Percentiles rank a stretch among this genome's conserved stretches.
Conservation (phyloP, 108 stramenopile genomes). For the Skeletonema costatum region DNA sequence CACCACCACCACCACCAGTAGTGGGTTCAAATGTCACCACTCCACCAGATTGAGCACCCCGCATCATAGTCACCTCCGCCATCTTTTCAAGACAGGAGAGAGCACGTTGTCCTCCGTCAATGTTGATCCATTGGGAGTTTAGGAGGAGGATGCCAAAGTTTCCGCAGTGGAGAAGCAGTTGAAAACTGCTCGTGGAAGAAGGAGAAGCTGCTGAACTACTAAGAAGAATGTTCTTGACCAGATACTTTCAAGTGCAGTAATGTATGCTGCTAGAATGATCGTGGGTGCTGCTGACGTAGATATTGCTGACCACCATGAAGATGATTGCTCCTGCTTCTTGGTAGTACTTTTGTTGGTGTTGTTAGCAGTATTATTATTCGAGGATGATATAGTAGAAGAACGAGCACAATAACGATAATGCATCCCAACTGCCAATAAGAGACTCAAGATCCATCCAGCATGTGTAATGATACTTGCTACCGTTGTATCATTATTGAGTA, state of each 20-base stretch:
- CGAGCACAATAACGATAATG: not conserved
- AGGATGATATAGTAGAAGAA: no score
- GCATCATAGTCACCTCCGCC: constrained; percentile 78
- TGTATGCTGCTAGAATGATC: constrained; percentile 33
- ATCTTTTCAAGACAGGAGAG: constrained; percentile 65
- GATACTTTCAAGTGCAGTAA: constrained; percentile 66
- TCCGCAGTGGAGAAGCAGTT: constrained; percentile 56
- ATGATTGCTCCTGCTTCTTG: not conserved
- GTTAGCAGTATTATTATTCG: not conserved
- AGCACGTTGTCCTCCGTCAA: constrained; percentile 48
- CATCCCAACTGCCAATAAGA: constrained; percentile 30
- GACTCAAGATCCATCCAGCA: constrained; percentile 65
- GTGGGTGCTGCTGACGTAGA: constrained; percentile 25
- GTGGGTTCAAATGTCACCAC: constrained; percentile 48
- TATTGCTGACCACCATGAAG: no score
- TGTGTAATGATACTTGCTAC: constrained; percentile 35
- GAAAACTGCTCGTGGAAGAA: no score
- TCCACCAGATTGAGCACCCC: constrained; percentile 78
- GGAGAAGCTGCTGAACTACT: no score
- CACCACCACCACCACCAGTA: not conserved
- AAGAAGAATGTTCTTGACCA: not conserved
- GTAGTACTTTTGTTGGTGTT: not conserved
- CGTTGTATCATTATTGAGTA: not conserved
- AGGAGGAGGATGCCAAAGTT: constrained; percentile 75
- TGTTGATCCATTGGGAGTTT: constrained; percentile 52